phyloP scores from a whole-genome alignment of 2,329 filamentous ascomycete genomes.

The Alternaria conjuncta region DNA sequence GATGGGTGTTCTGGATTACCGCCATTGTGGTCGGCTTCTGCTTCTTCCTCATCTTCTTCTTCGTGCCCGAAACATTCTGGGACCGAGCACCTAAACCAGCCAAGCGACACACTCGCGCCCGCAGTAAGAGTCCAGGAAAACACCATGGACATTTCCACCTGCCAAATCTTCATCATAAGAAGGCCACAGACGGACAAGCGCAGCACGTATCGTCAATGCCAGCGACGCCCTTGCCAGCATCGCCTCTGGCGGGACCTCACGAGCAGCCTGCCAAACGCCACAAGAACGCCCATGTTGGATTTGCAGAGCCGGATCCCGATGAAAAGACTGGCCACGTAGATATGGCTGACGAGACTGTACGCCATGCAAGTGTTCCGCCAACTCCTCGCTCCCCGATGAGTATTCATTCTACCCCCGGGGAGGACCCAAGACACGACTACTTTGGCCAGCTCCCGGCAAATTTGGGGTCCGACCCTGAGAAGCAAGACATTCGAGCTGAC shows the following conservation, averaged over 20 bases:
- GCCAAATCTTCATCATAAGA: slow-evolving; percentile 28
- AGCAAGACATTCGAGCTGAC: slow-evolving; percentile 22
- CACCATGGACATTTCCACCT: slow-evolving; percentile 36
- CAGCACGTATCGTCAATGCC: not conserved
- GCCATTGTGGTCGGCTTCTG: slow-evolving; percentile 78
- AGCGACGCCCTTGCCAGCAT: slow-evolving; percentile 8
- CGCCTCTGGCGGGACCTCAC: slow-evolving; percentile 1
- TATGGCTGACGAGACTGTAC: slow-evolving; percentile 52
- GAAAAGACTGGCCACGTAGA: slow-evolving; percentile 24
- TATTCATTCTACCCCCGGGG: slow-evolving; percentile 55
- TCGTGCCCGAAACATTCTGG: slow-evolving; percentile 96
- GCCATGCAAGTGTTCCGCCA: slow-evolving; percentile 8
- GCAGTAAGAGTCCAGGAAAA: slow-evolving; percentile 35
- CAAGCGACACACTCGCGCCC: slow-evolving; percentile 46
- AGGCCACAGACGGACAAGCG: slow-evolving; percentile 14
- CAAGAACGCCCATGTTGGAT: slow-evolving; percentile 57
- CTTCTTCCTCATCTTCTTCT: slow-evolving; percentile 78
- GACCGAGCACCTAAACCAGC: slow-evolving; percentile 73
- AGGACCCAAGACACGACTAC: slow-evolving; percentile 19
- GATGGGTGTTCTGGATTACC: slow-evolving; percentile 91
- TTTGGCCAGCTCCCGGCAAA: slow-evolving; percentile 14
- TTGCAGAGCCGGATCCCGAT: slow-evolving; percentile 49
- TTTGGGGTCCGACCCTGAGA: slow-evolving; percentile 23
- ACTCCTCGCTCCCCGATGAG: slow-evolving; percentile 25
- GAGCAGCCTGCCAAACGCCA: slow-evolving; percentile 14